A percentile compares a stretch with the other conserved stretches of the same genome.
These are phyloP conservation scores for Cunninghamia lanceolata DNA, from an alignment of 75 land plant genomes.

Conservation along the genomic window DNA sequence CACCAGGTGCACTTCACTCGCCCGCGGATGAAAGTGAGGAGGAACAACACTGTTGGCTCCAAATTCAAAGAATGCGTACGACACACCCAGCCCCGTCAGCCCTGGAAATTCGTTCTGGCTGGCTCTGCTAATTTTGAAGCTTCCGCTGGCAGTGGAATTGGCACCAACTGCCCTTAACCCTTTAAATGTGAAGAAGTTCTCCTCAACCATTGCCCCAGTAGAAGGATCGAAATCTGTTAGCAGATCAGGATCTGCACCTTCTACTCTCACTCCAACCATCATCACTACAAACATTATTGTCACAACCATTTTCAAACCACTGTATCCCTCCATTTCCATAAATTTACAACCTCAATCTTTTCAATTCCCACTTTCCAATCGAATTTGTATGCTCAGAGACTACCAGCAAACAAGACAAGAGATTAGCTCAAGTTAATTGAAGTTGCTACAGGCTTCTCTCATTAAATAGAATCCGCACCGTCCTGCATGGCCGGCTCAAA, in stretches of 20 bases:
- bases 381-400: too few relatives aligned
- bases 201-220: background rate
- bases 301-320: background rate
- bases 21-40: conserved; percentile 36
- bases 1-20: conserved; percentile 23
- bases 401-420: too few relatives aligned
- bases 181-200: conserved; percentile 6
- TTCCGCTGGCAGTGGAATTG: background rate
- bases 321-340: too few relatives aligned
- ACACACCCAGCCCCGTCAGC: background rate
- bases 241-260: conserved; percentile 5
- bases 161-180: background rate
- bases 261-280: background rate
- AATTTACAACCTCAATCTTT: too few relatives aligned
- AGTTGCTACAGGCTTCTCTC: too few relatives aligned
- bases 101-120: conserved; percentile 6
- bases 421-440: too few relatives aligned
- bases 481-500: too few relatives aligned
- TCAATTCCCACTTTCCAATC: too few relatives aligned
- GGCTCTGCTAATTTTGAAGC: background rate
- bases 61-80: background rate
- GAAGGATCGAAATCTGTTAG: background rate
- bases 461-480: too few relatives aligned
- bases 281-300: background rate
- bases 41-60: conserved; percentile 5